phyloP scores from a whole-genome alignment of 1,284 basidiomycete species.

The Papiliotrema nemorosa region DNA sequence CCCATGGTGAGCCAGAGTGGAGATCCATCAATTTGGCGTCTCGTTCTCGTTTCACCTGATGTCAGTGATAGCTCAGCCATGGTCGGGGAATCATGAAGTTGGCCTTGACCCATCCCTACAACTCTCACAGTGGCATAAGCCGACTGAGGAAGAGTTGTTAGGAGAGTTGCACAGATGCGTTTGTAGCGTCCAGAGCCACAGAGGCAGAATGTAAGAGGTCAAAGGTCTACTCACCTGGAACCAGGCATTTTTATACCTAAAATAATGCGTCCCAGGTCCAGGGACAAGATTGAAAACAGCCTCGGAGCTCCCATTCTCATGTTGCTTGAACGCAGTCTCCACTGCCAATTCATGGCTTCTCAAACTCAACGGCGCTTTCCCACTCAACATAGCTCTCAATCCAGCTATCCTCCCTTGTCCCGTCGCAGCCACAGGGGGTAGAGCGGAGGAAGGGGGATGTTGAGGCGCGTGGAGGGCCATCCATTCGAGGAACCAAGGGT shows the following conservation, averaged over 20 bases:
- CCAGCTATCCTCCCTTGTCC: conserved; percentile 18
- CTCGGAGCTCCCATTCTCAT: conserved; percentile 80
- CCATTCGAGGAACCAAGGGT: conserved; percentile 98
- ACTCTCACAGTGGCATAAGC: no score
- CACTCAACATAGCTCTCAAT: conserved; percentile 19
- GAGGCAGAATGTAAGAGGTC: neutral
- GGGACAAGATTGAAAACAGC: conserved; percentile 90
- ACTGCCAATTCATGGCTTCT: conserved; percentile 90
- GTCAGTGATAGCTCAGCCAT: no score
- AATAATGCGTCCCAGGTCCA: conserved; percentile 91
- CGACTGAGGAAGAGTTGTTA: no score
- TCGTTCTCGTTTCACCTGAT: conserved; percentile 83
- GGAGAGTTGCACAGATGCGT: no score
- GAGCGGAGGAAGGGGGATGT: conserved; percentile 1
- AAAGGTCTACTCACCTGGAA: conserved; percentile 62
- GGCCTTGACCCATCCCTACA: no score
- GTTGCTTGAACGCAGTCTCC: conserved; percentile 83
- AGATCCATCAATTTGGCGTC: conserved; percentile 88
- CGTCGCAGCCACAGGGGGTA: no score
- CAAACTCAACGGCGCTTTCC: conserved; percentile 55
- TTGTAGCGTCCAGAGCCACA: neutral
- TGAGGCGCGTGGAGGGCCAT: conserved; percentile 59
- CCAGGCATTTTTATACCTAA: conserved; percentile 87
- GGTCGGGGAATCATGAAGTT: no score
- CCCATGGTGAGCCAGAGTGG: conserved; percentile 91